A percentile compares a stretch with the other conserved stretches of the same genome.
These are phyloP conservation scores for Nannochloris sp. DNA, from an alignment of 139 green algal species.

Conservation along the genomic window DNA sequence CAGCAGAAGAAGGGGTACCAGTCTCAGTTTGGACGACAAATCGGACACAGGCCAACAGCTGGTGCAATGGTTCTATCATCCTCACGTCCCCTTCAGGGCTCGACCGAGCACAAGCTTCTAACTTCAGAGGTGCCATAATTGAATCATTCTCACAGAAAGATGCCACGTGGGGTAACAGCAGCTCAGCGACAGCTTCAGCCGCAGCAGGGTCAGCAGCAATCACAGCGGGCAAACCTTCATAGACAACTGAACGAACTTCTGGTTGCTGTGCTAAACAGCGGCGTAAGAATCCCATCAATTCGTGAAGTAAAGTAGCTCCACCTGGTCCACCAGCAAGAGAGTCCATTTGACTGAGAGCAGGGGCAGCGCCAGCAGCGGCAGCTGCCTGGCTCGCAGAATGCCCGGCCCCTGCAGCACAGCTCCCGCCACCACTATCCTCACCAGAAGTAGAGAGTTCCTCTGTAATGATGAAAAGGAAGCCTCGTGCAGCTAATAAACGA, in stretches of 20 bases:
- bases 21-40: neutral
- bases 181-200: slow-evolving; percentile 40
- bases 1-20: neutral
- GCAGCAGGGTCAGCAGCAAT: slow-evolving; percentile 16
- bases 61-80: slow-evolving; percentile 40
- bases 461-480: slow-evolving; percentile 28
- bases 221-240: slow-evolving; percentile 18
- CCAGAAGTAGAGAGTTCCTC: slow-evolving; percentile 5
- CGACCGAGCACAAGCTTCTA: slow-evolving; percentile 20
- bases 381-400: neutral
- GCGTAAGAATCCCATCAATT: slow-evolving; percentile 24
- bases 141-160: slow-evolving; percentile 11
- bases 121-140: slow-evolving; percentile 29
- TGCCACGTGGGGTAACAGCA: slow-evolving; percentile 38
- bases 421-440: neutral
- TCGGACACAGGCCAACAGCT: slow-evolving; percentile 26
- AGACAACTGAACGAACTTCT: slow-evolving; percentile 17
- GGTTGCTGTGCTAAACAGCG: slow-evolving; percentile 28
- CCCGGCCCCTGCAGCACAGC: neutral
- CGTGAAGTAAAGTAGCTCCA: slow-evolving; percentile 22
- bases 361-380: neutral
- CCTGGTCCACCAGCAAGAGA: slow-evolving; percentile 2
- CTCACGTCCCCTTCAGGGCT: neutral
- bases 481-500: slow-evolving; percentile 24
- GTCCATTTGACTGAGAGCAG: slow-evolving; percentile 11